Base-by-base conservation (phyloP, 129 eudicot genomes). In the Pulicaria dysenterica region DNA sequence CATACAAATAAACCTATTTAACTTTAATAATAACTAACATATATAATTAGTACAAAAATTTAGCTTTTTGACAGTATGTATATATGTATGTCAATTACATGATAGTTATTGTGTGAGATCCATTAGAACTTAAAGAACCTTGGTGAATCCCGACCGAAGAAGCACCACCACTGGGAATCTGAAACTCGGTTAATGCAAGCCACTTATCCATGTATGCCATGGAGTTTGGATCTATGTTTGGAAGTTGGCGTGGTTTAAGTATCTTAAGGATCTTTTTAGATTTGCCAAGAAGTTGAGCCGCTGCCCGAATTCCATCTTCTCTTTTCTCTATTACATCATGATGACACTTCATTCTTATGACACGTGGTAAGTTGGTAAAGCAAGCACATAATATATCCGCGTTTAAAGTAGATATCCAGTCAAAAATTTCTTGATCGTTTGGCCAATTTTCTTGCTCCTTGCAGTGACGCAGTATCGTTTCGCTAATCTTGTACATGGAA, bases 321-420 rank as follows among this genome's bases (percentile, higher is more conserved):
- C 15, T 63, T 63, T 64, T 64, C 7, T 63, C 69, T 40, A 63
- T 63, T 41, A n/a, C 68, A 14, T 63, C 31, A 31, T 63, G 13
- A 15, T 41, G 51, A 9, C 68, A 63, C 47, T 41, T 63, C 68
- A 40, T 40, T 39, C 6, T 63, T 40, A 63, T 63, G 37, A 15
- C 50, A 7, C n/a, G 68, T 8, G 68, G 68, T 15, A 63, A 40
- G 68, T 65, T 60, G 44, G 66, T 60, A 60, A 60, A 60, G 24
- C 66, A 60, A 60, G 47, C 46, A 0, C 3, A 39, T 14, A 60
- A 60, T 5, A 60, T 6, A 60, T 60, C 66, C 5, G 56, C 70
- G 3, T 44, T 45, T 24, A 24, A 24, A 24, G 31, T 24, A 0
- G 31, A 1, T 0, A 24, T 24, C 31, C 2, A 2, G 1, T 24